These are phyloP conservation scores for Colletotrichum cereale DNA, from an alignment of 2,329 filamentous ascomycete genomes.

Conservation along the genomic window DNA sequence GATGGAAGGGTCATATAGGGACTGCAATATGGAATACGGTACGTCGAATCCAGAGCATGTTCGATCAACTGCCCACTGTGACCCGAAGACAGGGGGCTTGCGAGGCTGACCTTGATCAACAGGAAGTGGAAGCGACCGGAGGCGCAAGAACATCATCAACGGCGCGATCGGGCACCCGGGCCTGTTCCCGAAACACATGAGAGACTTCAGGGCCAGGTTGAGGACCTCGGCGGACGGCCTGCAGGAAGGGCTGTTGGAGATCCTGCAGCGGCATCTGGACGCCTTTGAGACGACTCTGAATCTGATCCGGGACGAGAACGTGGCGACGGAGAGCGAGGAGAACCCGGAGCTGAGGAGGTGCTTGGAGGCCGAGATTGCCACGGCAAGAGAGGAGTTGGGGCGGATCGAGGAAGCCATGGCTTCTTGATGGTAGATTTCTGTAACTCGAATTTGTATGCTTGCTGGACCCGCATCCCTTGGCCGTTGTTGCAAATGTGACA, in stretches of 20 bases:
- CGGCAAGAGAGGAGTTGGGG: not conserved
- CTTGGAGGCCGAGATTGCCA: not conserved
- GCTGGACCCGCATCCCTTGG: not conserved
- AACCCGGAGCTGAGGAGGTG: conserved; percentile 51
- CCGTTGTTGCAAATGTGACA: too few species aligned
- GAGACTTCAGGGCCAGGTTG: conserved; percentile 45
- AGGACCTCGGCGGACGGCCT: conserved; percentile 39
- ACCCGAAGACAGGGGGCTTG: not conserved
- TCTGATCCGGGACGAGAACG: conserved; percentile 54
- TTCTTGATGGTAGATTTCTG: not conserved
- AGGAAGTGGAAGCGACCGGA: conserved; percentile 51
- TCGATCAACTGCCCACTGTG: not conserved
- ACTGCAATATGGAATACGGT: conserved; percentile 51
- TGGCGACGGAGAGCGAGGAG: conserved; percentile 51
- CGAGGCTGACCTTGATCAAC: not conserved
- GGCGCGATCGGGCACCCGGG: conserved; percentile 42
- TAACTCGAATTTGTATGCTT: not conserved
- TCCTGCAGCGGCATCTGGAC: conserved; percentile 44
- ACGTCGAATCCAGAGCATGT: conserved; percentile 15
- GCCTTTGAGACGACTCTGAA: conserved; percentile 49
- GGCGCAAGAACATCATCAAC: conserved; percentile 52
- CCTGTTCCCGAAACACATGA: conserved; percentile 50
- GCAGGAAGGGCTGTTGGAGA: conserved; percentile 42
- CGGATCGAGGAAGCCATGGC: not conserved
- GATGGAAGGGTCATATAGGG: conserved; percentile 52